phyloP scores from a whole-genome alignment of 2,329 filamentous ascomycete species.

The Sporothrix variecibatus region DNA sequence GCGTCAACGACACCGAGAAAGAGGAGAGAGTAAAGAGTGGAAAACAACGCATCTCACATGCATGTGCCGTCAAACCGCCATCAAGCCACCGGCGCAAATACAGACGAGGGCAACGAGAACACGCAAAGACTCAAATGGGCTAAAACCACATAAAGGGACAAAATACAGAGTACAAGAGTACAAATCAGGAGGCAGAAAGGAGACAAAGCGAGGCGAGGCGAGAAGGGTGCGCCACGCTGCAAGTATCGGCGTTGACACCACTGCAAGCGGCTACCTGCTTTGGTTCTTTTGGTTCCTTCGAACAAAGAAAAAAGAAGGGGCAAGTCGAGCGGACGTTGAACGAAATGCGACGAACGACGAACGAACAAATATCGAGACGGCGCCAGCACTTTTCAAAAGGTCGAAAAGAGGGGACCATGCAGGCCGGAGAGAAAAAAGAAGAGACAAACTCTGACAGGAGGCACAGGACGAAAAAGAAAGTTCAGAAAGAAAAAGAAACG shows the following conservation, averaged over 20 bases:
- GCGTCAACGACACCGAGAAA: background rate
- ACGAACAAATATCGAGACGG: background rate
- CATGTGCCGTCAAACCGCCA: background rate
- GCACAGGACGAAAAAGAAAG: background rate
- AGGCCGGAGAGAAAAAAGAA: background rate
- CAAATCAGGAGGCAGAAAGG: background rate
- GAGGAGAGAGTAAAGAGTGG: background rate
- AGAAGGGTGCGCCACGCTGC: slow-evolving; percentile 19
- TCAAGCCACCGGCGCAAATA: background rate
- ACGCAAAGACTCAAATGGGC: background rate
- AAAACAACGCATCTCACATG: slow-evolving; percentile 13
- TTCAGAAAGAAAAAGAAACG: background rate
- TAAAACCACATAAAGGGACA: background rate
- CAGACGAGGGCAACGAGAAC: background rate
- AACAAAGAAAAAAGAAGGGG: slow-evolving; percentile 1
- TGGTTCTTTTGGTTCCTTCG: background rate
- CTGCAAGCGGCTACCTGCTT: slow-evolving; percentile 11
- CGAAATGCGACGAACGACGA: background rate
- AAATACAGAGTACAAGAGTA: background rate
- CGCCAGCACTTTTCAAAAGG: background rate
- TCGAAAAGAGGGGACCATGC: background rate
- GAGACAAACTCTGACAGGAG: background rate
- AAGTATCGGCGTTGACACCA: slow-evolving; percentile 5
- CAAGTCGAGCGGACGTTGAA: background rate
- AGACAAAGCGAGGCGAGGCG: slow-evolving; percentile 1